Percentiles rank a stretch among this genome's conserved stretches.
phyloP scores from a whole-genome alignment of 2,329 filamentous ascomycete species.

The Lithohypha guttulata region DNA sequence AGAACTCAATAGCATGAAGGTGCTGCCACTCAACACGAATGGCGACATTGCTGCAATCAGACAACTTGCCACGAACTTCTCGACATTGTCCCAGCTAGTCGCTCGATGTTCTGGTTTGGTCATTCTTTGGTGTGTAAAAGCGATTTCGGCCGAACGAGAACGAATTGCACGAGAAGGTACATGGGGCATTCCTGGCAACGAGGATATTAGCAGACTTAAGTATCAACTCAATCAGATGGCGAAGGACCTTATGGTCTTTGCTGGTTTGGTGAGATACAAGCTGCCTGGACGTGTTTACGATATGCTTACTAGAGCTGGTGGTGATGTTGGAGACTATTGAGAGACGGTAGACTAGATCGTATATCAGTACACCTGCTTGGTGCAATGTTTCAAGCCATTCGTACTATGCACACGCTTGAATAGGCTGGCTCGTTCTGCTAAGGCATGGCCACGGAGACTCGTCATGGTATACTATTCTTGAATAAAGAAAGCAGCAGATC shows the following conservation, averaged over 20 bases:
- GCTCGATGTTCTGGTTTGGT: slow-evolving; percentile 83
- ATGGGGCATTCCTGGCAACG: slow-evolving; percentile 52
- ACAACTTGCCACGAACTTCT: slow-evolving; percentile 68
- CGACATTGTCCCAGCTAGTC: slow-evolving; percentile 65
- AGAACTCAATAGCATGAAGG: slow-evolving; percentile 19
- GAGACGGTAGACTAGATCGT: not conserved
- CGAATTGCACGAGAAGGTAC: slow-evolving; percentile 53
- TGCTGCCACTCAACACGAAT: slow-evolving; percentile 19
- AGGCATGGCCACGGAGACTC: no score
- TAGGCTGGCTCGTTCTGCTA: no score
- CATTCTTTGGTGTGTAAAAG: slow-evolving; percentile 85
- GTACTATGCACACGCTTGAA: no score
- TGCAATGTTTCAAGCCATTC: no score
- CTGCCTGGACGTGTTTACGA: slow-evolving; percentile 81
- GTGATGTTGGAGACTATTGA: slow-evolving; percentile 44
- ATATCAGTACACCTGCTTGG: no score
- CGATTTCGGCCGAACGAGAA: slow-evolving; percentile 69
- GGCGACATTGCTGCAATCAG: slow-evolving; percentile 66
- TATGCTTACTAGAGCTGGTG: slow-evolving; percentile 69
- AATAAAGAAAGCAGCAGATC: no score
- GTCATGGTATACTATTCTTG: no score
- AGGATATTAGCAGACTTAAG: slow-evolving; percentile 18
- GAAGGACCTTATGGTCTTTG: slow-evolving; percentile 86
- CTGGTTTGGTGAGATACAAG: slow-evolving; percentile 81
- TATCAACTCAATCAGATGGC: slow-evolving; percentile 46